Percentiles rank a stretch among this genome's conserved stretches.
Conservation (phyloP, 2,329 filamentous ascomycete species). For the Teratosphaeriaceae sp. region DNA sequence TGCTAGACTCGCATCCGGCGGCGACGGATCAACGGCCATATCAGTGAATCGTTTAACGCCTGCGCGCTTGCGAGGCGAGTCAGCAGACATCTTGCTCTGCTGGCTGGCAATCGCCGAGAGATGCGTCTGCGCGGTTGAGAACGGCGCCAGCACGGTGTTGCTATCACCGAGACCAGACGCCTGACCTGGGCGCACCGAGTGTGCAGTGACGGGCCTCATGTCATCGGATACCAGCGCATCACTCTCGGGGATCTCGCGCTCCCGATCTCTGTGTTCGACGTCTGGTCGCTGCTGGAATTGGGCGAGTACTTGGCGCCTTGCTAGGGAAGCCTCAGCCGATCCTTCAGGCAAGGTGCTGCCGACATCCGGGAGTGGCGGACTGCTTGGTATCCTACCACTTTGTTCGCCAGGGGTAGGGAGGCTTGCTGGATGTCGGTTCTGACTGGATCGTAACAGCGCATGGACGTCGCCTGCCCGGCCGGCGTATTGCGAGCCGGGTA, state of each 20-base stretch:
- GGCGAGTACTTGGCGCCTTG: slow-evolving; percentile 9
- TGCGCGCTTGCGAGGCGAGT: slow-evolving; percentile 27
- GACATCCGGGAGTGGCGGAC: slow-evolving; percentile 23
- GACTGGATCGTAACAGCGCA: slow-evolving; percentile 14
- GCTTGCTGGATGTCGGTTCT: neutral
- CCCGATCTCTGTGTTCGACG: neutral
- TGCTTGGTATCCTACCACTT: slow-evolving; percentile 25
- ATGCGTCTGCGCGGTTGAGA: slow-evolving; percentile 35
- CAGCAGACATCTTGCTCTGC: slow-evolving; percentile 19
- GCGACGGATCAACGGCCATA: slow-evolving; percentile 22
- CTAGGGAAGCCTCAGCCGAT: slow-evolving; percentile 13
- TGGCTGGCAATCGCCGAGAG: slow-evolving; percentile 22
- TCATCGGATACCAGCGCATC: slow-evolving; percentile 15
- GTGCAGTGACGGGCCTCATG: slow-evolving; percentile 1
- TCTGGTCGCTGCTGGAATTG: slow-evolving; percentile 11
- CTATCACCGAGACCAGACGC: slow-evolving; percentile 6
- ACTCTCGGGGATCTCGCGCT: slow-evolving; percentile 25
- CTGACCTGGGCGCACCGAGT: neutral
- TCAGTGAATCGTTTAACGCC: slow-evolving; percentile 26
- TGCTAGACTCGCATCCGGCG: slow-evolving; percentile 20
- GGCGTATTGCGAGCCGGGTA: slow-evolving; percentile 30
- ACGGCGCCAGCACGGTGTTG: slow-evolving; percentile 17
- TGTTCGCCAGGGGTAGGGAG: slow-evolving; percentile 1
- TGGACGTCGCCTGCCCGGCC: slow-evolving; percentile 26
- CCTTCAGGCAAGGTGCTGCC: slow-evolving; percentile 18